Evolutionary conservation across 2,329 filamentous ascomycete species (phyloP).

Genomic region (Ustulina deusta): DNA sequence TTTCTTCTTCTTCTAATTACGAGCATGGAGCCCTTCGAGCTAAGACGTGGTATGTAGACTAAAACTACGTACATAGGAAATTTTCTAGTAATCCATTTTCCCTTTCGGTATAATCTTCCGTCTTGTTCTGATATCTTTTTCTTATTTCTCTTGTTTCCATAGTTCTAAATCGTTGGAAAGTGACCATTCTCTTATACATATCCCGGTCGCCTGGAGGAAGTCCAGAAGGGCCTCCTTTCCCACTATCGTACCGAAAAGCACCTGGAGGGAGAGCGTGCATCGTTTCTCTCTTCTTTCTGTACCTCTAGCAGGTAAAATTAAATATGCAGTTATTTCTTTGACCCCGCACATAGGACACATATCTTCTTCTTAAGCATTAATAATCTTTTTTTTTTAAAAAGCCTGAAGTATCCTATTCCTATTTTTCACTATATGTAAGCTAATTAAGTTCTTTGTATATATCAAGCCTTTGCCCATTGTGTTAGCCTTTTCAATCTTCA

Average conservation of each 20-base stretch:
- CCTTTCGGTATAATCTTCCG: neutral
- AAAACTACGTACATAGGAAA: neutral
- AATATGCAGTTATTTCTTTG: neutral
- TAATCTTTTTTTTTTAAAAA: no score
- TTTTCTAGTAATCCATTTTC: neutral
- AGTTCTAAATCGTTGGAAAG: slow-evolving; percentile 10
- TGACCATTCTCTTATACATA: slow-evolving; percentile 19
- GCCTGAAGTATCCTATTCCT: no score
- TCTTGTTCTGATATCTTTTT: slow-evolving; percentile 9
- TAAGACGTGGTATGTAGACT: neutral
- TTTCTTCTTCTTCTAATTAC: neutral
- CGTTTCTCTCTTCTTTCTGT: neutral
- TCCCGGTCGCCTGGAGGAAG: slow-evolving; percentile 17
- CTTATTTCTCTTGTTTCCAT: slow-evolving; percentile 12
- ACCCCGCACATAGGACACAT: neutral
- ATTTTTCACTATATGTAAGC: no score
- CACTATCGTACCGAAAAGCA: slow-evolving; percentile 24
- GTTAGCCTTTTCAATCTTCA: no score
- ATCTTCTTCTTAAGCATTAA: no score
- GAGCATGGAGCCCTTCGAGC: neutral
- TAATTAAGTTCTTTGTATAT: no score
- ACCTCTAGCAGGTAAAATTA: slow-evolving; percentile 1
- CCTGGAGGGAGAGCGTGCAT: neutral
- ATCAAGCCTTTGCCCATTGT: no score
- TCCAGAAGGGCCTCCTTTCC: slow-evolving; percentile 25